Conservation (phyloP, 148 eudicot species). For the Bassia scoparia region DNA sequence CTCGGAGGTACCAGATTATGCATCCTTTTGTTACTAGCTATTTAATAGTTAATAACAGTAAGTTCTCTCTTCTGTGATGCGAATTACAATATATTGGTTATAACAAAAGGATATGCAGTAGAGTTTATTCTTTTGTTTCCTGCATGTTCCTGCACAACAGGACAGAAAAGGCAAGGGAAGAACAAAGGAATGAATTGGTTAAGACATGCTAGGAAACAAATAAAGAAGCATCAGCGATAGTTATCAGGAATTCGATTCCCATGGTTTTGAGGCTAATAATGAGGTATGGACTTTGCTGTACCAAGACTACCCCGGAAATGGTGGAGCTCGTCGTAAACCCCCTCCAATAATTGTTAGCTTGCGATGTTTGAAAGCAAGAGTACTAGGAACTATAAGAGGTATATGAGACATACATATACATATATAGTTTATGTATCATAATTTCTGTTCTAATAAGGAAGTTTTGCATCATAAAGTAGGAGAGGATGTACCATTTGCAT, state of each 20-base stretch:
- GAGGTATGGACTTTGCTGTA: conserved; percentile 33
- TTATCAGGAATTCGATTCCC: conserved; percentile 17
- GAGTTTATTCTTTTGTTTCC: neutral
- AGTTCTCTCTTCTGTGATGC: too few species aligned
- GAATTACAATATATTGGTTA: too few species aligned
- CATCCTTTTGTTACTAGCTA: too few species aligned
- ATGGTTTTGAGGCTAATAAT: conserved; percentile 20
- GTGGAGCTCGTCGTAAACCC: conserved; percentile 27
- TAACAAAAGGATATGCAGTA: too few species aligned
- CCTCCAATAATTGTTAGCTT: conserved; percentile 29
- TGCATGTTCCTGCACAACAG: neutral
- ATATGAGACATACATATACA: neutral
- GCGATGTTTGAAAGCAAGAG: neutral
- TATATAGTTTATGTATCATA: conserved; percentile 2
- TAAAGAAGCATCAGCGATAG: neutral
- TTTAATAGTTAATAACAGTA: too few species aligned
- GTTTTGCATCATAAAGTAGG: neutral
- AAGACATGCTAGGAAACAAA: neutral
- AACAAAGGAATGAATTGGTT: conserved; percentile 5
- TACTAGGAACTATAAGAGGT: neutral
- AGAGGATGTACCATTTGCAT: conserved; percentile 20
- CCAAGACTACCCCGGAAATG: conserved; percentile 30
- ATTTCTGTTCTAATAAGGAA: neutral
- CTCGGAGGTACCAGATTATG: too few species aligned
- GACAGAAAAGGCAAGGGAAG: neutral